Percentiles rank a stretch among this genome's conserved stretches.
These are phyloP conservation scores for Colletotrichum musicola DNA, from an alignment of 2,329 filamentous ascomycete genomes.

Conservation along the genomic window DNA sequence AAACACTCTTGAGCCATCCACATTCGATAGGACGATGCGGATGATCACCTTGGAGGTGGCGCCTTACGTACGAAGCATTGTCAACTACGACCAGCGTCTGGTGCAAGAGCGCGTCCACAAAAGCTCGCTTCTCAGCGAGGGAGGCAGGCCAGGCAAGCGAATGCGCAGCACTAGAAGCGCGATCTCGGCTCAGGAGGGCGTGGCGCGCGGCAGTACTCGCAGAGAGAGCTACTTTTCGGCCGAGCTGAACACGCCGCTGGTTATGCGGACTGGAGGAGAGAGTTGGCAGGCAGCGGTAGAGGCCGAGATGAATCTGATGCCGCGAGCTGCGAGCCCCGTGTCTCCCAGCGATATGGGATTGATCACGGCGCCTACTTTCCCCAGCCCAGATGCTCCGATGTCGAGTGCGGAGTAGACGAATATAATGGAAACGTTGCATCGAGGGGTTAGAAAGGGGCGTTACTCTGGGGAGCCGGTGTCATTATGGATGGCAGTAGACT, in stretches of 20 bases:
- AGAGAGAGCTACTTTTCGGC: constrained; percentile 79
- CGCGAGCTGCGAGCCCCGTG: background rate
- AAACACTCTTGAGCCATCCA: constrained; percentile 72
- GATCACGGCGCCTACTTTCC: background rate
- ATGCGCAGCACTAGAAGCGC: constrained; percentile 80
- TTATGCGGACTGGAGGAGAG: constrained; percentile 73
- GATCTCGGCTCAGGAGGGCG: constrained; percentile 82
- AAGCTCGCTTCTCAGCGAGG: constrained; percentile 72
- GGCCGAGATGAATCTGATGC: constrained; percentile 28
- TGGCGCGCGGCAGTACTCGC: constrained; percentile 74
- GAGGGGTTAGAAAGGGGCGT: background rate
- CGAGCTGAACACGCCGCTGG: constrained; percentile 68
- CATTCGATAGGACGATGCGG: constrained; percentile 79
- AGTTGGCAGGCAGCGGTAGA: constrained; percentile 51
- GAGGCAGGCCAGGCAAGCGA: constrained; percentile 61
- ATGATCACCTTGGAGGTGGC: constrained; percentile 83
- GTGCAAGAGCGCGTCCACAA: constrained; percentile 73
- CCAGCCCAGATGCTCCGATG: constrained; percentile 13
- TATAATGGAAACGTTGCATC: constrained; percentile 17
- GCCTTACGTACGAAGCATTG: constrained; percentile 90
- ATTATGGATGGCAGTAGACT: constrained; percentile 4
- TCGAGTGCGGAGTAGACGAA: constrained; percentile 37
- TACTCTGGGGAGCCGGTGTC: background rate
- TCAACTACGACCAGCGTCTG: constrained; percentile 79
- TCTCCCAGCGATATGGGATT: background rate